phyloP scores from a whole-genome alignment of 495 filamentous ascomycete species.

The Massariosphaeria phaeospora region DNA sequence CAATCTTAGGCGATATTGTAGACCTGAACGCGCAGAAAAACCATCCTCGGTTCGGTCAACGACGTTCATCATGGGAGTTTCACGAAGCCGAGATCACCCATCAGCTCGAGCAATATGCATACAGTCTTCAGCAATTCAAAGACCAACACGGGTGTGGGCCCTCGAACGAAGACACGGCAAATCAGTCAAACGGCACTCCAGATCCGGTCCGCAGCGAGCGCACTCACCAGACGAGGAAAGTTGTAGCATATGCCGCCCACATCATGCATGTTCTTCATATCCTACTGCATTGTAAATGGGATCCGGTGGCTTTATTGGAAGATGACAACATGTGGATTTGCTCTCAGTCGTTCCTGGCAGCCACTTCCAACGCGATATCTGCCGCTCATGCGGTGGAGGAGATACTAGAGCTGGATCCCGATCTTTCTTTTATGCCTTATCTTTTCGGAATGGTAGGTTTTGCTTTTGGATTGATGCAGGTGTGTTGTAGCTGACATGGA shows the following conservation, averaged over 20 bases:
- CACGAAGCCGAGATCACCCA: conserved; percentile 27
- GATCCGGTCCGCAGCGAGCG: conserved; percentile 18
- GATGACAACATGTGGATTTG: conserved; percentile 57
- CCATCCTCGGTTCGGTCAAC: conserved; percentile 31
- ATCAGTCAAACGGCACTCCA: conserved; percentile 2
- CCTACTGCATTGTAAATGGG: conserved; percentile 55
- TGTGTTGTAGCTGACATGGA: not conserved
- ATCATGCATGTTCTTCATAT: conserved; percentile 58
- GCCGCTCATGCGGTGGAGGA: conserved; percentile 51
- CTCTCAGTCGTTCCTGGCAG: conserved; percentile 49
- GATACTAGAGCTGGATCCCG: conserved; percentile 53
- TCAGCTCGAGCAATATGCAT: conserved; percentile 27
- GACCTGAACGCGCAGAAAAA: conserved; percentile 32
- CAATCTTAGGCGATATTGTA: conserved; percentile 37
- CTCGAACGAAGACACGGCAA: not conserved
- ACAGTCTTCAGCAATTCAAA: conserved; percentile 30
- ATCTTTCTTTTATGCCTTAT: conserved; percentile 58
- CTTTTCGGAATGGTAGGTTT: conserved; percentile 49
- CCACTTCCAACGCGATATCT: conserved; percentile 51
- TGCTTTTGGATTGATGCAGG: not conserved
- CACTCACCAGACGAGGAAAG: conserved; percentile 27
- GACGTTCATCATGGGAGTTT: conserved; percentile 13
- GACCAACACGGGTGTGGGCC: conserved; percentile 17
- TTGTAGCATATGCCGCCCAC: conserved; percentile 39
- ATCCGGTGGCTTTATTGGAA: conserved; percentile 54